Percentiles rank a stretch among this genome's conserved stretches.
Evolutionary conservation across 306 rosid species (phyloP).

Genomic region (Luffa aegyptiaca): DNA sequence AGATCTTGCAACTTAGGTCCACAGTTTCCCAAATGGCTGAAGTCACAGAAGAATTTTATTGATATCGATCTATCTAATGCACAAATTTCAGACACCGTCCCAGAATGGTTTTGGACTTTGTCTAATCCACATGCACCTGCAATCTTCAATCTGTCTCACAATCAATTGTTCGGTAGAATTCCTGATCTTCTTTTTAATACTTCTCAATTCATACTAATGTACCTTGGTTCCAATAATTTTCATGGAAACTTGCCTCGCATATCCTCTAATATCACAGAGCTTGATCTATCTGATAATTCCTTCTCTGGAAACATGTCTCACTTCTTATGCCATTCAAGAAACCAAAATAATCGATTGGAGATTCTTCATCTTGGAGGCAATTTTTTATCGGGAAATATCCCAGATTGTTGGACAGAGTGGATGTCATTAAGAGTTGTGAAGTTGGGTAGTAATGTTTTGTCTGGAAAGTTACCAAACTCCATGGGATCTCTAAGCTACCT

Average conservation of each 20-base stretch:
- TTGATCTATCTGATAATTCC: conserved; percentile 7
- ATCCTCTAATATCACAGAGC: background rate
- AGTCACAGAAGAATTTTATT: background rate
- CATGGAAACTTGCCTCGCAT: background rate
- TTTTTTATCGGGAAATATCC: conserved; percentile 9
- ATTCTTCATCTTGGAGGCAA: background rate
- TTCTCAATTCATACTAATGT: background rate
- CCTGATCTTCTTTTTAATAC: background rate
- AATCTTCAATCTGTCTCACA: conserved; percentile 16
- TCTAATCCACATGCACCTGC: background rate
- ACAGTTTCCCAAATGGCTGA: conserved; percentile 29
- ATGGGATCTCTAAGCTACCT: conserved; percentile 7
- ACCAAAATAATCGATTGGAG: no score
- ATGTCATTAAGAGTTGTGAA: background rate
- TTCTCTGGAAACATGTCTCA: background rate
- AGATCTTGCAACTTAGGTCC: conserved; percentile 22
- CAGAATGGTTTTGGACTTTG: conserved; percentile 28
- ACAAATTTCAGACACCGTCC: conserved; percentile 16
- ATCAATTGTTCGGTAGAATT: conserved; percentile 14
- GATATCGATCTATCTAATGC: conserved; percentile 14
- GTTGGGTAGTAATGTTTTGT: conserved; percentile 14
- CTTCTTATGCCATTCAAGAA: background rate
- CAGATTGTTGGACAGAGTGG: conserved; percentile 12
- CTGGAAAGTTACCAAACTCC: conserved; percentile 20
- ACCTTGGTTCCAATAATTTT: background rate